Conservation (phyloP, 176 grass and related monocot species). For the Carex littledalei region DNA sequence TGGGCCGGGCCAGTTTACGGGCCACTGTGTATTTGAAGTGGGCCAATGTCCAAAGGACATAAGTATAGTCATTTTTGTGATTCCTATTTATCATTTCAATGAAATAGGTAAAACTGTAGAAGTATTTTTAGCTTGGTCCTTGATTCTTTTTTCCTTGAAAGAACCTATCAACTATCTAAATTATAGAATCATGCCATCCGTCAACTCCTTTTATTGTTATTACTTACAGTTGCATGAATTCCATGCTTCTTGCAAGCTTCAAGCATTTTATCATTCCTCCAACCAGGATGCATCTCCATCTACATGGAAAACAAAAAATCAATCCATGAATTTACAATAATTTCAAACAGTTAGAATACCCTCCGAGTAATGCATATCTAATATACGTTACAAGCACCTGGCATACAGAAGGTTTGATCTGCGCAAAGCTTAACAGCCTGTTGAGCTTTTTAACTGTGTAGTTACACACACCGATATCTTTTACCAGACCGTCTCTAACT, state of each 20-base stretch:
- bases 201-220: neutral
- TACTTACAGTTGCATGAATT: slow-evolving; percentile 68
- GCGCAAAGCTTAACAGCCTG: slow-evolving; percentile 36
- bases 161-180: too few relatives aligned
- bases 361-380: neutral
- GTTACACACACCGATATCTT: slow-evolving; percentile 60
- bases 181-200: too few relatives aligned
- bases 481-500: slow-evolving; percentile 54
- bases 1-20: neutral
- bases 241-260: slow-evolving; percentile 69
- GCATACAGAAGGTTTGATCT: slow-evolving; percentile 53
- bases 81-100: neutral
- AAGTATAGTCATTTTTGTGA: neutral
- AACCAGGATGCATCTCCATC: slow-evolving; percentile 86
- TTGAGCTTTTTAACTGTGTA: slow-evolving; percentile 59
- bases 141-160: too few relatives aligned
- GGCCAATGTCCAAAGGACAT: neutral
- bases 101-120: neutral
- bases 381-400: slow-evolving; percentile 34
- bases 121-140: too few relatives aligned
- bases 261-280: slow-evolving; percentile 74
- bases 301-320: neutral
- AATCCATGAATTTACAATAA: neutral
- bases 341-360: neutral
- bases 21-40: neutral